phyloP scores from a whole-genome alignment of 306 rosid species.

The Quercus glauca region DNA sequence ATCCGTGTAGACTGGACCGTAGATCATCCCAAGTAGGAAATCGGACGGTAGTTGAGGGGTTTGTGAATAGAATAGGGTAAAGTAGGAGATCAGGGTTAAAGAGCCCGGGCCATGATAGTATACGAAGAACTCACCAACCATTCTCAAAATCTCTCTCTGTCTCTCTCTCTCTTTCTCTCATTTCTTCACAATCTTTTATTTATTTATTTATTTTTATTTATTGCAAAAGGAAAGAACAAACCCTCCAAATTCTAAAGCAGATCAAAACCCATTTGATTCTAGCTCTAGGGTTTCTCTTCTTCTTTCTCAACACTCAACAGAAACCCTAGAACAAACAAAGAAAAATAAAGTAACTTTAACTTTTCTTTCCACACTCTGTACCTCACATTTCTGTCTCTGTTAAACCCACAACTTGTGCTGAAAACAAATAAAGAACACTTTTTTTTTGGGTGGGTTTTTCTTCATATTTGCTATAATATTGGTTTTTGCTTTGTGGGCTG shows the following conservation, averaged over 20 bases:
- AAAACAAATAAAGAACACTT: not conserved
- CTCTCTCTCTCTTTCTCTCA: constrained; percentile 12
- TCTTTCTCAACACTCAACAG: not conserved
- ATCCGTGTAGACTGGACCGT: not conserved
- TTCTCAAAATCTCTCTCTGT: constrained; percentile 15
- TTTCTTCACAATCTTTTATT: not conserved
- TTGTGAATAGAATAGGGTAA: not conserved
- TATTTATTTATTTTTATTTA: not conserved
- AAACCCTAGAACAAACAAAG: constrained; percentile 13
- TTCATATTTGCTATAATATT: not conserved
- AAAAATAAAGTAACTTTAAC: not conserved
- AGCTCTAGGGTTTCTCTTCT: constrained; percentile 30
- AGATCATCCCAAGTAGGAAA: not conserved
- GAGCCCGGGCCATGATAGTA: constrained; percentile 16
- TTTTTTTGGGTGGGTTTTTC: not conserved
- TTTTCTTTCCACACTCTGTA: not conserved
- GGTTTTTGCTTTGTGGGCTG: not conserved
- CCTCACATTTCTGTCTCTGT: not conserved
- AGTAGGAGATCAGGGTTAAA: constrained; percentile 9
- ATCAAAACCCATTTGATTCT: not conserved
- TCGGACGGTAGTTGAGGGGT: not conserved
- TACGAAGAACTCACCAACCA: constrained; percentile 35
- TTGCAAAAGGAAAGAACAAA: not conserved
- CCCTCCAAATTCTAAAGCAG: constrained; percentile 5
- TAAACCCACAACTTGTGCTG: not conserved